Conservation (phyloP, 257 asterid species). For the Solanum corneliomulleri region DNA sequence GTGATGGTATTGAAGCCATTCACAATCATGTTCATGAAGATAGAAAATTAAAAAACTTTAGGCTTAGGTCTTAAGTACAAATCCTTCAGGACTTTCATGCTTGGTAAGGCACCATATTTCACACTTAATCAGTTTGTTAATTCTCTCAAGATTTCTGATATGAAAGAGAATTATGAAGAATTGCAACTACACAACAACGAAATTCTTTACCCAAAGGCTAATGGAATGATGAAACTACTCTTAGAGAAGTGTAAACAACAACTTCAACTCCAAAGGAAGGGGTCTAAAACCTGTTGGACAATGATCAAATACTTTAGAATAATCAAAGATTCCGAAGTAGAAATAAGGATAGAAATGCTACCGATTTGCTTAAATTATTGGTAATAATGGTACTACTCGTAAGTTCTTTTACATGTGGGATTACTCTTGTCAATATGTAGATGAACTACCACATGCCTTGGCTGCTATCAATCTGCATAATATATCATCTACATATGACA, state of each 20-base stretch:
- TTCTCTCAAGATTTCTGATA: background rate
- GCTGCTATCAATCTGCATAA: background rate
- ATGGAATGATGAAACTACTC: background rate
- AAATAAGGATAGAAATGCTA: background rate
- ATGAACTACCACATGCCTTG: background rate
- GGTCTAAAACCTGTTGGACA: background rate
- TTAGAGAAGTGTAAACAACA: background rate
- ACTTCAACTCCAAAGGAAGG: background rate
- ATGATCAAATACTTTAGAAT: too few species aligned
- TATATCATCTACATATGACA: background rate
- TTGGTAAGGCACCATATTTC: background rate
- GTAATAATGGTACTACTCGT: background rate
- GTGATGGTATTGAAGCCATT: background rate
- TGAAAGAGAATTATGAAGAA: background rate
- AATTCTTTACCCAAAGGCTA: background rate
- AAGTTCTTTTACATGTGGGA: background rate
- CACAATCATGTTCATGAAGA: background rate
- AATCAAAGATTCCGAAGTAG: background rate
- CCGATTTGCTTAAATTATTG: too few species aligned
- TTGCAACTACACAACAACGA: background rate
- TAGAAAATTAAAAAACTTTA: background rate
- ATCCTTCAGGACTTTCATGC: background rate
- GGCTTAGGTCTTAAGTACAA: background rate
- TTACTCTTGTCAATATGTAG: background rate
- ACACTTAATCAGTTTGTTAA: background rate